phyloP scores from a whole-genome alignment of 23 red algal genomes.

The Agarophyton chilense region DNA sequence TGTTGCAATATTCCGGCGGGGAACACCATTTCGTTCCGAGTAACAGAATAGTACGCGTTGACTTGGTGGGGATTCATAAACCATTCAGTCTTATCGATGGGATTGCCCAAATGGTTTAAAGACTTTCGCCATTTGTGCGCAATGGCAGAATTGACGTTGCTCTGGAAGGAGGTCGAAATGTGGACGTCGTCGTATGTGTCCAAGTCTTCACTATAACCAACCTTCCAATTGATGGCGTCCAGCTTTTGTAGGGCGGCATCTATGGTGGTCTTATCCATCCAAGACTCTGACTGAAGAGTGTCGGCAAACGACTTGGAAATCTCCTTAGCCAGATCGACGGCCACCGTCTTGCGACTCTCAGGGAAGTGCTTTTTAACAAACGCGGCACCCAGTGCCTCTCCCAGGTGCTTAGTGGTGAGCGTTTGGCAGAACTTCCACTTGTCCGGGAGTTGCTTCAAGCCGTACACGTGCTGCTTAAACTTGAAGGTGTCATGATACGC shows the following conservation, averaged over 20 bases:
- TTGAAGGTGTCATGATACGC: conserved; percentile 52
- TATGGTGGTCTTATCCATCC: conserved; percentile 70
- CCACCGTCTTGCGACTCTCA: conserved; percentile 32
- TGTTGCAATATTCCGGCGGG: conserved; percentile 87
- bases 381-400: conserved; percentile 74
- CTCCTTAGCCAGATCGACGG: conserved; percentile 41
- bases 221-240: conserved; percentile 65
- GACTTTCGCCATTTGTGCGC: conserved; percentile 44
- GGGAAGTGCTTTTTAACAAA: conserved; percentile 83
- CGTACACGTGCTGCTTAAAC: conserved; percentile 62
- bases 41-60: conserved; percentile 92
- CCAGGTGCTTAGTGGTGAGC: conserved; percentile 47
- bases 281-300: conserved; percentile 58
- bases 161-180: conserved; percentile 49
- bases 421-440: conserved; percentile 75
- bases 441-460: conserved; percentile 53
- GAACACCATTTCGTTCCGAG: conserved; percentile 86
- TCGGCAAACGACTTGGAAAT: conserved; percentile 76
- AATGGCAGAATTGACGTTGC: conserved; percentile 51
- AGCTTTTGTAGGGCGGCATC: conserved; percentile 74
- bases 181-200: conserved; percentile 73
- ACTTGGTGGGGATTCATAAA: conserved; percentile 89
- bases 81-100: conserved; percentile 81
- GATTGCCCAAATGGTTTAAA: conserved; percentile 56
- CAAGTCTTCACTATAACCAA: conserved; percentile 79